phyloP scores from a whole-genome alignment of 768 basidiomycete species.

The Tylopilus sp. region DNA sequence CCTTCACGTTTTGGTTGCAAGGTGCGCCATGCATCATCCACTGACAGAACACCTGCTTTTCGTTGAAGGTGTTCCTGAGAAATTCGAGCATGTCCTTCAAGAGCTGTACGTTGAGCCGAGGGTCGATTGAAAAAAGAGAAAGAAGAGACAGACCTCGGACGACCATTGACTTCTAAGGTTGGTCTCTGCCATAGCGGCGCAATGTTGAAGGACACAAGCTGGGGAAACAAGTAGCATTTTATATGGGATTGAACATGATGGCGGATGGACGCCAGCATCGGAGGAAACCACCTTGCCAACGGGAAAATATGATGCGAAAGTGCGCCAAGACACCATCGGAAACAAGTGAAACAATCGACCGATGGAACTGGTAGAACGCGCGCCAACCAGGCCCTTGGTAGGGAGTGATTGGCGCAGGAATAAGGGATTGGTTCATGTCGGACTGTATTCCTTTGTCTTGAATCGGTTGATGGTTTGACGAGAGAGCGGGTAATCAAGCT shows the following conservation, averaged over 20 bases:
- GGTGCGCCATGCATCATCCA: neutral
- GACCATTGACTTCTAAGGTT: slow-evolving; percentile 1
- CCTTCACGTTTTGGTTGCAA: neutral
- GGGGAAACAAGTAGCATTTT: neutral
- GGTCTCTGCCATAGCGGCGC: neutral
- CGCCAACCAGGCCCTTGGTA: neutral
- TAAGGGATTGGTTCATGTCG: too few species aligned
- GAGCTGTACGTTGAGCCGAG: neutral
- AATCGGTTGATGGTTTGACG: neutral
- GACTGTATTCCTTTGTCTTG: neutral
- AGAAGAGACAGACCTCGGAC: neutral
- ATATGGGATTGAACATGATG: slow-evolving; percentile 2
- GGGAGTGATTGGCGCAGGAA: neutral
- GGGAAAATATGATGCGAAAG: neutral
- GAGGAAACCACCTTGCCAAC: neutral
- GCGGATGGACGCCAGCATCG: neutral
- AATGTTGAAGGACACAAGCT: neutral
- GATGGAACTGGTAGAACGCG: neutral
- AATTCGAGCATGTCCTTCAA: slow-evolving; percentile 6
- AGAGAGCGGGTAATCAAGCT: neutral
- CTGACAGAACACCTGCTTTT: neutral
- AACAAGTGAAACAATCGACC: neutral
- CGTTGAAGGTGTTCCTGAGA: neutral
- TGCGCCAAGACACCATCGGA: neutral
- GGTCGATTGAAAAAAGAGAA: too few species aligned